phyloP scores from a whole-genome alignment of 1,284 basidiomycete genomes.

The Fomitopsis schrenkii region DNA sequence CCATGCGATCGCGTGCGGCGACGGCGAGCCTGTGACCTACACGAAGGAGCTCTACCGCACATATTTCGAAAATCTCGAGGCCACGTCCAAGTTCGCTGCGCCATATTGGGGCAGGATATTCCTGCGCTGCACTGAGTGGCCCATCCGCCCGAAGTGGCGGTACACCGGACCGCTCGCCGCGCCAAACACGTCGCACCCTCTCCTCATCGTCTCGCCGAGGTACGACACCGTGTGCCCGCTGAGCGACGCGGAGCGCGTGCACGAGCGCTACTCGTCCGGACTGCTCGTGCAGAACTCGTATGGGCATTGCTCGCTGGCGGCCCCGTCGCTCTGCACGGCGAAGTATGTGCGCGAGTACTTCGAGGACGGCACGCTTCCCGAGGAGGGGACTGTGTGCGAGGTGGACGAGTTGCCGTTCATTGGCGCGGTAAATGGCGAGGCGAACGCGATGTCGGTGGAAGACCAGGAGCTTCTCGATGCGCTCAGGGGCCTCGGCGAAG shows the following conservation, averaged over 20 bases:
- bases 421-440: constrained; percentile 5
- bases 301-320: constrained; percentile 40
- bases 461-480: constrained; percentile 15
- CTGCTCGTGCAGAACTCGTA: constrained; percentile 16
- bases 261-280: constrained; percentile 13
- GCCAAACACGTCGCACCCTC: constrained; percentile 25
- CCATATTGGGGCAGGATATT: constrained; percentile 11
- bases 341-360: constrained; percentile 39
- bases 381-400: constrained; percentile 35
- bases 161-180: constrained; percentile 17
- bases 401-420: constrained; percentile 16
- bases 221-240: constrained; percentile 18
- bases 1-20: constrained; percentile 35
- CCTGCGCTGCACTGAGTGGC: constrained; percentile 14
- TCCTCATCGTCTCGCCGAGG: constrained; percentile 15
- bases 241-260: constrained; percentile 12
- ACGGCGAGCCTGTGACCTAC: constrained; percentile 31
- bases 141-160: constrained; percentile 12
- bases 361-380: constrained; percentile 37
- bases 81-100: constrained; percentile 31
- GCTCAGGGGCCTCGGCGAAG: constrained; percentile 10
- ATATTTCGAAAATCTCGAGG: constrained; percentile 25
- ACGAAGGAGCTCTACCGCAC: not conserved
- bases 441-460: constrained; percentile 5
- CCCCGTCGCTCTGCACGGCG: constrained; percentile 41